Conservation (phyloP, 768 basidiomycete species). For the Lactifluus echinatus region DNA sequence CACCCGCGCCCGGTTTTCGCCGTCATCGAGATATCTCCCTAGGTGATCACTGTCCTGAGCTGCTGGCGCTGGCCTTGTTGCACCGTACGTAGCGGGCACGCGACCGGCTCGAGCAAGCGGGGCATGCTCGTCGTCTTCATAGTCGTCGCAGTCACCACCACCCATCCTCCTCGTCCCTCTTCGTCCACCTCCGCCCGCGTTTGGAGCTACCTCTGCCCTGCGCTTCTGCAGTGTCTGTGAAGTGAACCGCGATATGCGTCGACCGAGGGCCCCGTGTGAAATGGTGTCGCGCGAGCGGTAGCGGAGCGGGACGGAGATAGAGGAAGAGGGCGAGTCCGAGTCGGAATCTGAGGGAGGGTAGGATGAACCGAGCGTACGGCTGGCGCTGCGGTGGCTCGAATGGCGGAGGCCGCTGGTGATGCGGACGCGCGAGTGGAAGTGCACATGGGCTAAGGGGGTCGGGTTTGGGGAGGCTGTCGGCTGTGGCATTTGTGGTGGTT, state of each 20-base stretch:
- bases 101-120: slow-evolving; percentile 8
- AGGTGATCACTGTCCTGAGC: slow-evolving; percentile 20
- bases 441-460: slow-evolving; percentile 34
- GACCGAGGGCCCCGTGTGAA: slow-evolving; percentile 53
- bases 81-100: slow-evolving; percentile 13
- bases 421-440: slow-evolving; percentile 67
- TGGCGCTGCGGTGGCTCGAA: slow-evolving; percentile 27
- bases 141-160: not conserved
- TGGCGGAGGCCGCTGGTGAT: slow-evolving; percentile 62
- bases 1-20: slow-evolving; percentile 23
- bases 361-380: slow-evolving; percentile 8
- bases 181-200: not conserved
- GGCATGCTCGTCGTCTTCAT: not conserved
- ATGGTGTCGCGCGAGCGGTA: slow-evolving; percentile 41
- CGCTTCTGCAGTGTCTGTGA: slow-evolving; percentile 21
- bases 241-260: slow-evolving; percentile 37
- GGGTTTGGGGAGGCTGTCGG: not conserved
- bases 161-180: not conserved
- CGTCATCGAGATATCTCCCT: slow-evolving; percentile 21
- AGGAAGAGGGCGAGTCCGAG: slow-evolving; percentile 47
- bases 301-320: slow-evolving; percentile 73
- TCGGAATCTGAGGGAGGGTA: not conserved
- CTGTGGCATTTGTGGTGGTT: not conserved
- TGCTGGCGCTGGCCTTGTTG: not conserved
- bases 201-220: not conserved